Base-by-base conservation (phyloP, 2,329 filamentous ascomycete genomes). In the Botrytis sinoallii region DNA sequence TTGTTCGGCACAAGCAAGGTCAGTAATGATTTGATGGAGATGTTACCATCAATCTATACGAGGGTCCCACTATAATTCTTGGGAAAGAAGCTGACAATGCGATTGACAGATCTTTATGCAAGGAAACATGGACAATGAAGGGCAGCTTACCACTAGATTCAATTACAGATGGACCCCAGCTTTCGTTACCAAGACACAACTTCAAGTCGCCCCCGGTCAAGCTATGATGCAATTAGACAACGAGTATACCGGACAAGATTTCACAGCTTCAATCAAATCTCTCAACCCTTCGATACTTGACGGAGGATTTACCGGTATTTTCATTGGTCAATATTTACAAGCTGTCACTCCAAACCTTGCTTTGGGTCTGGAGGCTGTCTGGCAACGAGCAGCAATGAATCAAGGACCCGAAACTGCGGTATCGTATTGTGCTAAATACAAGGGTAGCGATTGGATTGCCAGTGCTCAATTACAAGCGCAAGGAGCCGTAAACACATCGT, bases 271-370 rank as follows among this genome's bases (percentile, higher is more conserved):
- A 60, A 81, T 99, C 79, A 99, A 98, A 87, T 91, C 94, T 81
- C 89, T 98, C 82, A 98, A 98, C 86, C 96, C 96, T n/a, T 98
- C 94, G 9, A 86, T 92, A 78, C 89, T 99, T 71, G 95, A 98
- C 82, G 95, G 96, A 74, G 94, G 94, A 73, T 84, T 98, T 70
- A 99, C 95, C 40, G 96, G 96, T 79, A 97, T 98, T 84, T 94
- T 94, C 83, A 95, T 99, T 80, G 95, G 93, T 79, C 96, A 93
- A 86, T 98, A 98, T 85, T 88, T 99, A 75, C 96, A 99, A 84
- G 93, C 94, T 69, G 85, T 99, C 75, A 99, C 96, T 59, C 92
- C 94, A 75, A 91, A 89, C 80, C 88, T 99, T 76, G 90, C 95
- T 67, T 87, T 99, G 71, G 96, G 96, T 79, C 87, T 98, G 75